phyloP scores from a whole-genome alignment of 73 alveolate species.

The Halteria grandinella region DNA sequence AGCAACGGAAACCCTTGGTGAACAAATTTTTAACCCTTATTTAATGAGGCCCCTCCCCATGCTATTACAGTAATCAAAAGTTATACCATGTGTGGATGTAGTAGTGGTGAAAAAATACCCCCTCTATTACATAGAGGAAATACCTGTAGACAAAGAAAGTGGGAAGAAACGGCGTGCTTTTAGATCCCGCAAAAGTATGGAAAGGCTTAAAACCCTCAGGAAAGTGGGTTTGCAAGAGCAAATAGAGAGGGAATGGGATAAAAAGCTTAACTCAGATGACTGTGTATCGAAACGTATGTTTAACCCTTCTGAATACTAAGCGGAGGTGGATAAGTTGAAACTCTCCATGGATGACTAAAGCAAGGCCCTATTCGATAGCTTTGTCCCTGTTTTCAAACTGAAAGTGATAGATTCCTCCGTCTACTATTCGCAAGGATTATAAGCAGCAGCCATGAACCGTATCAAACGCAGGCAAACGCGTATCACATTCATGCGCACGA shows the following conservation, averaged over 20 bases:
- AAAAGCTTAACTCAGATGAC: neutral
- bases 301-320: neutral
- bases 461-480: neutral
- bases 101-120: neutral
- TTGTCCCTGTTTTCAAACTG: conserved; percentile 3
- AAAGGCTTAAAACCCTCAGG: neutral
- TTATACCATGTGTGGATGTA: conserved; percentile 22
- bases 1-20: neutral
- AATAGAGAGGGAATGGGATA: neutral
- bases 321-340: neutral
- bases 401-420: conserved; percentile 8
- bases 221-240: neutral
- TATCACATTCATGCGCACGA: neutral
- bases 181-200: neutral
- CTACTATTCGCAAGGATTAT: neutral
- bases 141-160: neutral
- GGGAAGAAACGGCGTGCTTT: no score
- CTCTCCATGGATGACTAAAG: neutral
- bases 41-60: neutral
- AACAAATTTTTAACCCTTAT: conserved; percentile 1
- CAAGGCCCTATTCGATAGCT: neutral
- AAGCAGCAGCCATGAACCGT: neutral
- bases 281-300: neutral
- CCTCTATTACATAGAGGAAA: conserved; percentile 19
- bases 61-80: neutral